Evolutionary conservation across 495 filamentous ascomycete genomes (phyloP), one percentile per base, ranked within the genome.

Genomic region (Tuber brumale): DNA sequence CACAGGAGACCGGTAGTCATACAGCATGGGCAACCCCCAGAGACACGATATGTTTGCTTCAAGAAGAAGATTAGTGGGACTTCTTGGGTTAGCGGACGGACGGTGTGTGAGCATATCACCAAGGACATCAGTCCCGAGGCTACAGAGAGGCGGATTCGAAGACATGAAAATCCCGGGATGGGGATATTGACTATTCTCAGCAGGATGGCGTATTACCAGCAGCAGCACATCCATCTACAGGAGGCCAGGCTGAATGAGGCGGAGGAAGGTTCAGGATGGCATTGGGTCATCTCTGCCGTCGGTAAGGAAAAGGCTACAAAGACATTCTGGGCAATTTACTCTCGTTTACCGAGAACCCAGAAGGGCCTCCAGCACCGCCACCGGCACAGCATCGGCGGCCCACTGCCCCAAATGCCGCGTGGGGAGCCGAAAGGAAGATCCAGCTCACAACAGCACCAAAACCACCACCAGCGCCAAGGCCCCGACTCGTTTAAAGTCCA

Each of bases 321-420:
- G 37, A 80, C 80, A 6, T 82, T 82, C 66, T 82, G 81, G 81
- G 81, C 81, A 10, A 82, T 82, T 42, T 82, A 82, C 57, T 82
- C 78, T 27, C 69, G 77, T 72, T 74, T 79, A 27, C 70, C 80
- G 51, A 82, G 44, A 70, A 70, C 66, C 57, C 57, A 27, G 57
- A 35, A 66, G 57, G 57, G 57, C 5, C 10, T 10, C 27, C 57
- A 66, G 27, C 27, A 35, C 31, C 57, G 18, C 57, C 57, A 66
- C 23, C 57, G 27, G 31, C 57, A 31, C 57, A 66, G 57, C 57
- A 66, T 66, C 14, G 27, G 57, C 57, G 27, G 57, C 57, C 57
- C 57, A 35, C 57, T 35, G 57, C 57, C 57, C 57, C 57, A 66
- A 18, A 66, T 66, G 27, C 57, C 27, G 14, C 57, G 5, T 18